phyloP scores from a whole-genome alignment of 1,284 basidiomycete genomes.

The Ganoderma sinense region DNA sequence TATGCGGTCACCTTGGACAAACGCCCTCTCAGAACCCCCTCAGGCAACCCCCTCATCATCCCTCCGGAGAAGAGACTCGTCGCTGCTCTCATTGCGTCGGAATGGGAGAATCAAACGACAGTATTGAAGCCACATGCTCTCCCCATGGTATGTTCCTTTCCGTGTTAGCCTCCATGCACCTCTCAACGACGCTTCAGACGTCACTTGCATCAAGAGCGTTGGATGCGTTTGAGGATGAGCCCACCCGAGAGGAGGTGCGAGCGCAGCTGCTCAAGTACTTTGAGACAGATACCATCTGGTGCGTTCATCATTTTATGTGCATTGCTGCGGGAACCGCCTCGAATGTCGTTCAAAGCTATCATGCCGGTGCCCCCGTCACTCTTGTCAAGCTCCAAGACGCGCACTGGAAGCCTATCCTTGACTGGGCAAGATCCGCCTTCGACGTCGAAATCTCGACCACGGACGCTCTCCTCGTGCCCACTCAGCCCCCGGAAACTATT shows the following conservation, averaged over 20 bases:
- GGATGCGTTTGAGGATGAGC: conserved; percentile 74
- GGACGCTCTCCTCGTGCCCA: conserved; percentile 70
- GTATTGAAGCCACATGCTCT: conserved; percentile 91
- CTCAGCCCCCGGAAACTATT: conserved; percentile 76
- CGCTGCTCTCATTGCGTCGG: conserved; percentile 89
- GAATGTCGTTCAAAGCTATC: conserved; percentile 68
- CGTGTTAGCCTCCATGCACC: conserved; percentile 3
- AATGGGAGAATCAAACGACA: conserved; percentile 95
- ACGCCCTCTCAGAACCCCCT: conserved; percentile 88
- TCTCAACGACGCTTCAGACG: conserved; percentile 61
- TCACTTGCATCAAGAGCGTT: conserved; percentile 90
- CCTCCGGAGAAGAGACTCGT: conserved; percentile 77
- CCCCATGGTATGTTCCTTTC: conserved; percentile 74
- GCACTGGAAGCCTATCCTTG: conserved; percentile 91
- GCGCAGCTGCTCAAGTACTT: conserved; percentile 86
- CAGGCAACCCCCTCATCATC: conserved; percentile 76
- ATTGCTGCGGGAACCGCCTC: background rate
- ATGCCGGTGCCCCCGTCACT: conserved; percentile 77
- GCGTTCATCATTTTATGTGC: conserved; percentile 10
- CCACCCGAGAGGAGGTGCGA: conserved; percentile 70
- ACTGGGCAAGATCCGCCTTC: conserved; percentile 79
- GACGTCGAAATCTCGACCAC: conserved; percentile 72
- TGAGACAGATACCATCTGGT: conserved; percentile 97
- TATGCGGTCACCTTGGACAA: conserved; percentile 85
- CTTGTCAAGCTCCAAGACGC: conserved; percentile 85